These are phyloP conservation scores for Colletotrichum australisinense DNA, from an alignment of 2,329 filamentous ascomycete genomes.

Conservation along the genomic window DNA sequence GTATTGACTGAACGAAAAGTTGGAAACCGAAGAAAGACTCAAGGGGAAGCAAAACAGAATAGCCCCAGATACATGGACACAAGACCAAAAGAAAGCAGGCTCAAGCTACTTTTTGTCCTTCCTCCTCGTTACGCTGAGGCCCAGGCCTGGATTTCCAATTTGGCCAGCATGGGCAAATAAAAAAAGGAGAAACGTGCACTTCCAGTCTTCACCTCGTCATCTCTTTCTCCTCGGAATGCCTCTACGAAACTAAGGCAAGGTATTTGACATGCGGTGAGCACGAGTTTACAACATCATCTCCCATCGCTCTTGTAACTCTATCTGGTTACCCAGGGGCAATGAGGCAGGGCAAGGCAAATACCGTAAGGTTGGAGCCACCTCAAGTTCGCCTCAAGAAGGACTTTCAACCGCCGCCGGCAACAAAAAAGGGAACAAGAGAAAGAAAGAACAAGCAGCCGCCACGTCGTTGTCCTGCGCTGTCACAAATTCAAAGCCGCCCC, in stretches of 20 bases:
- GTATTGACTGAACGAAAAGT: not conserved
- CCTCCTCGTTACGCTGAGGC: not conserved
- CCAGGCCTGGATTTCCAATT: not conserved
- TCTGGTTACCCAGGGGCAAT: not conserved
- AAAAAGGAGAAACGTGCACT: not conserved
- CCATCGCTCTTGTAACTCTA: not conserved
- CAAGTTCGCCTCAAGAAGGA: not conserved
- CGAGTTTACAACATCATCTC: not conserved
- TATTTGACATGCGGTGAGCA: not conserved
- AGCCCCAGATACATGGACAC: not conserved
- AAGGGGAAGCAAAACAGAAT: not conserved
- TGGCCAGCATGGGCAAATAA: not conserved
- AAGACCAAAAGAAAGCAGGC: not conserved
- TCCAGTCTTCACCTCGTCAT: too few species aligned
- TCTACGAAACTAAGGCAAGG: not conserved
- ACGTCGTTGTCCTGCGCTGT: not conserved
- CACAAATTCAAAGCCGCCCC: not conserved
- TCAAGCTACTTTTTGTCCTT: not conserved
- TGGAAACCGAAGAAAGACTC: not conserved
- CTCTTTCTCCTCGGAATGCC: not conserved
- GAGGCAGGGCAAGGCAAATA: not conserved
- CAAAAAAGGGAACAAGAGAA: not conserved
- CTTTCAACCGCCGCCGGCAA: not conserved
- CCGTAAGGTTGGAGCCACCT: not conserved
- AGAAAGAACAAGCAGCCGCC: not conserved